These are phyloP conservation scores for Erodium chrysanthum DNA, from an alignment of 441 rosid species.

Conservation along the genomic window DNA sequence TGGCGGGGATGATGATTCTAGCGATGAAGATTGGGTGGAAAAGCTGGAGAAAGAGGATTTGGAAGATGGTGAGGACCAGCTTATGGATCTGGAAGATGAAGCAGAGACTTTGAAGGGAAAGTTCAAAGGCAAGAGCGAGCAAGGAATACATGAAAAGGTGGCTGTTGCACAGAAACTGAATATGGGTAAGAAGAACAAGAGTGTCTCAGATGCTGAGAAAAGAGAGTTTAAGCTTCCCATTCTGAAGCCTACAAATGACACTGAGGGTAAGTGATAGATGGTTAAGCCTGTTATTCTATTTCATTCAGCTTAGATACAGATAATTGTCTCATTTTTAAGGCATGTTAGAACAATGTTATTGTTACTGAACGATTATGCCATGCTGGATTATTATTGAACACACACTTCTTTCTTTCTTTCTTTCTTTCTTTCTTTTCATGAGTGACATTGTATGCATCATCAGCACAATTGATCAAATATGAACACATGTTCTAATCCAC, in stretches of 20 bases:
- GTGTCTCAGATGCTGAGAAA: constrained; percentile 20
- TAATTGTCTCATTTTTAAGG: neutral
- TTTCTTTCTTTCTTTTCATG: too few relatives aligned
- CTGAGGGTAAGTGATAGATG: constrained; percentile 31
- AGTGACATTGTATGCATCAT: too few relatives aligned
- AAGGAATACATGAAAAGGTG: constrained; percentile 41
- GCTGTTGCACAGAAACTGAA: constrained; percentile 28
- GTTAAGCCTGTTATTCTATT: neutral
- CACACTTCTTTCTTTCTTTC: too few relatives aligned
- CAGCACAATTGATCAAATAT: neutral
- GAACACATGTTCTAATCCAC: neutral
- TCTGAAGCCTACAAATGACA: constrained; percentile 35
- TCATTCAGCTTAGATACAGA: neutral
- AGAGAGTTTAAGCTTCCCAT: constrained; percentile 30
- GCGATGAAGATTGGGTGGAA: constrained; percentile 77
- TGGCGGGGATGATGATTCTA: constrained; percentile 44
- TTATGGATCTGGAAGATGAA: constrained; percentile 50
- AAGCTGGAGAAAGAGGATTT: constrained; percentile 40
- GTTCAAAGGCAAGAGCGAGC: constrained; percentile 21
- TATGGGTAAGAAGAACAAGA: constrained; percentile 48
- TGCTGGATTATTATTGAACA: neutral
- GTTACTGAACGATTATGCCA: neutral
- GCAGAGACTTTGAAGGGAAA: constrained; percentile 26
- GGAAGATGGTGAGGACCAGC: constrained; percentile 40
- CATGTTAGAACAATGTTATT: neutral